A percentile compares a stretch with the other conserved stretches of the same genome.
Conservation (phyloP, 108 stramenopile species). For the Schizochytrium sp. region DNA sequence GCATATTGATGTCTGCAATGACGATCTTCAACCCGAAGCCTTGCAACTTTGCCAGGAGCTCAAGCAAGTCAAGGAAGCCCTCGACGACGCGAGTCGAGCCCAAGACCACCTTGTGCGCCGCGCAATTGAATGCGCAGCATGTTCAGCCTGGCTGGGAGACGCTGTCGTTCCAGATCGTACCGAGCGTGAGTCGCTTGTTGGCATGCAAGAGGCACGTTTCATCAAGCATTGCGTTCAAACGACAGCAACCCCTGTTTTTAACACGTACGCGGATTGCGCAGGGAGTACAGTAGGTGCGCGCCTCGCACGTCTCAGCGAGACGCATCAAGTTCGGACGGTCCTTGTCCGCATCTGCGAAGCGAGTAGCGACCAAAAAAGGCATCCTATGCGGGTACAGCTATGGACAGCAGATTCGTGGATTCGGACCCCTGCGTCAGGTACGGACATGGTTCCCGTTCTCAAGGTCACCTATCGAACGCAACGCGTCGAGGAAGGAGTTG, state of each 20-base stretch:
- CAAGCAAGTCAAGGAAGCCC: neutral
- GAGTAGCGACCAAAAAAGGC: neutral
- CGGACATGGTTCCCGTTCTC: neutral
- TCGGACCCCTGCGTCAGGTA: neutral
- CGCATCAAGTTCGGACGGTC: neutral
- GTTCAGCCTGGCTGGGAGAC: neutral
- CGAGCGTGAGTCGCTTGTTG: neutral
- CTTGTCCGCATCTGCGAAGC: neutral
- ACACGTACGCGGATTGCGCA: neutral
- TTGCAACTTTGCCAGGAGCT: neutral
- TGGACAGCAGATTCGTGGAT: slow-evolving; percentile 10
- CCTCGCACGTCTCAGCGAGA: neutral
- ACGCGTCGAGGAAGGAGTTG: neutral
- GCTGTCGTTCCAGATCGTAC: neutral
- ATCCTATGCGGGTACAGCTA: neutral
- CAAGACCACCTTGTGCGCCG: neutral
- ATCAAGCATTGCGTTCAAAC: neutral
- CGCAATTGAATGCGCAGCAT: neutral
- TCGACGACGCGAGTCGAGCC: neutral
- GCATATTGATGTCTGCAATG: neutral
- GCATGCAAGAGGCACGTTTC: neutral
- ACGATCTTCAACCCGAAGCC: neutral
- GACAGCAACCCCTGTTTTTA: neutral
- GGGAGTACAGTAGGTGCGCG: neutral
- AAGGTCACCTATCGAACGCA: neutral